Percentiles rank a stretch among this genome's conserved stretches.
These are phyloP conservation scores for Fragilariopsis cylindrus DNA, from an alignment of 108 stramenopile species.

Conservation along the genomic window DNA sequence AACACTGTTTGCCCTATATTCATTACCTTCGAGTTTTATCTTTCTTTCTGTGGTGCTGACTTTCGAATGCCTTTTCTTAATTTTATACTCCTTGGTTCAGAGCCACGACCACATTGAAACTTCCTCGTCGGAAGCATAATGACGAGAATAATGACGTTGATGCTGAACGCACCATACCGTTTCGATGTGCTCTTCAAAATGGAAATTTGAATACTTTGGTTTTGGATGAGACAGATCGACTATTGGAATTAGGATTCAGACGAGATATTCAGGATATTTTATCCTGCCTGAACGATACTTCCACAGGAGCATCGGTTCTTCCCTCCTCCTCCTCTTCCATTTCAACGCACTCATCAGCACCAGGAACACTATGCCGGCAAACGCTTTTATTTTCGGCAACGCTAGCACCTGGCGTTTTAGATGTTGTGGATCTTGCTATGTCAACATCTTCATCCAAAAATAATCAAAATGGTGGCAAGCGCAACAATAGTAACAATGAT, in stretches of 20 bases:
- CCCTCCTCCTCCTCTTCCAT: neutral
- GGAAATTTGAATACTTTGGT: slow-evolving; percentile 57
- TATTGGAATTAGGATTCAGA: slow-evolving; percentile 94
- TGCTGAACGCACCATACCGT: slow-evolving; percentile 12
- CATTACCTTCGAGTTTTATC: neutral
- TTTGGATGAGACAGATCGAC: slow-evolving; percentile 94
- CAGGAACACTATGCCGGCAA: slow-evolving; percentile 62
- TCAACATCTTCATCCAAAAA: slow-evolving; percentile 19
- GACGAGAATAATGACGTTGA: neutral
- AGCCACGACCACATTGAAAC: slow-evolving; percentile 19
- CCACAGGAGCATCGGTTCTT: slow-evolving; percentile 13
- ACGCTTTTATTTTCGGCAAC: slow-evolving; percentile 95
- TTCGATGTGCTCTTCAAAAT: slow-evolving; percentile 28
- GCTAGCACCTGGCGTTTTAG: slow-evolving; percentile 64
- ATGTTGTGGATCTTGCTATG: slow-evolving; percentile 61
- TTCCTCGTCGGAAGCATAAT: neutral
- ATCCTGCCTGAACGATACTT: slow-evolving; percentile 37
- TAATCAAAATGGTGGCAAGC: slow-evolving; percentile 4
- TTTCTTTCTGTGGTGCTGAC: neutral
- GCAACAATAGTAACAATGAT: neutral
- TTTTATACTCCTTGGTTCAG: neutral
- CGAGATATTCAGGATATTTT: slow-evolving; percentile 82
- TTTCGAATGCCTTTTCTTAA: neutral
- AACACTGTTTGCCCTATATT: neutral
- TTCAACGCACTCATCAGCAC: neutral